These are phyloP conservation scores for Chrysoporthe cubensis DNA, from an alignment of 2,329 filamentous ascomycete species.

Conservation along the genomic window DNA sequence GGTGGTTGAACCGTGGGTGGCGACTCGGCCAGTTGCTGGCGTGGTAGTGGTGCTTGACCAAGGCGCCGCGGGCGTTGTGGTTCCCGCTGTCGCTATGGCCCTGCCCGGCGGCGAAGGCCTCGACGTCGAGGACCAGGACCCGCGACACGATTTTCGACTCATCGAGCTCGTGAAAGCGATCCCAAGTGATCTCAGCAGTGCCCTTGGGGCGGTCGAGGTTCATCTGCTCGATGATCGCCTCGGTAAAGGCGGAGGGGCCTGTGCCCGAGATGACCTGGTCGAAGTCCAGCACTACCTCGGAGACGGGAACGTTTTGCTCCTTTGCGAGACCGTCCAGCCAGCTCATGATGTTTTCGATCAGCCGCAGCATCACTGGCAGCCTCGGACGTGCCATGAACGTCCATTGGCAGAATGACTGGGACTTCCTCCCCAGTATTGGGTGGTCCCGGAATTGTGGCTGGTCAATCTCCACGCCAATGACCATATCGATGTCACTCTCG, in stretches of 20 bases:
- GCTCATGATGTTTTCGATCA: slow-evolving; percentile 69
- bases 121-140: slow-evolving; percentile 69
- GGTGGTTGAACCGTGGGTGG: slow-evolving; percentile 69
- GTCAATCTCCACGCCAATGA: slow-evolving; percentile 73
- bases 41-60: slow-evolving; percentile 77
- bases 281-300: slow-evolving; percentile 68
- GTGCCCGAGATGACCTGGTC: slow-evolving; percentile 76
- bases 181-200: slow-evolving; percentile 57
- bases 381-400: slow-evolving; percentile 72
- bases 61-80: slow-evolving; percentile 66
- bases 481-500: slow-evolving; percentile 69
- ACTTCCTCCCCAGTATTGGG: slow-evolving; percentile 69
- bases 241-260: slow-evolving; percentile 71
- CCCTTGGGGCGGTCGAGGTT: slow-evolving; percentile 44
- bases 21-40: slow-evolving; percentile 72
- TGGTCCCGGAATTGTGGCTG: slow-evolving; percentile 67
- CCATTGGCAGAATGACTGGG: slow-evolving; percentile 74
- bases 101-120: slow-evolving; percentile 74
- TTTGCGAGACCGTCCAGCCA: slow-evolving; percentile 66
- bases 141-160: slow-evolving; percentile 69
- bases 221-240: slow-evolving; percentile 68
- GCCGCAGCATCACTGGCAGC: slow-evolving; percentile 68
- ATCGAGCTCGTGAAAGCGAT: slow-evolving; percentile 65
- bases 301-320: slow-evolving; percentile 61
- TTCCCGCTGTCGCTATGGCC: slow-evolving; percentile 75